Conservation (phyloP, 2,329 filamentous ascomycete genomes). For the Arthrobotrys conoides region DNA sequence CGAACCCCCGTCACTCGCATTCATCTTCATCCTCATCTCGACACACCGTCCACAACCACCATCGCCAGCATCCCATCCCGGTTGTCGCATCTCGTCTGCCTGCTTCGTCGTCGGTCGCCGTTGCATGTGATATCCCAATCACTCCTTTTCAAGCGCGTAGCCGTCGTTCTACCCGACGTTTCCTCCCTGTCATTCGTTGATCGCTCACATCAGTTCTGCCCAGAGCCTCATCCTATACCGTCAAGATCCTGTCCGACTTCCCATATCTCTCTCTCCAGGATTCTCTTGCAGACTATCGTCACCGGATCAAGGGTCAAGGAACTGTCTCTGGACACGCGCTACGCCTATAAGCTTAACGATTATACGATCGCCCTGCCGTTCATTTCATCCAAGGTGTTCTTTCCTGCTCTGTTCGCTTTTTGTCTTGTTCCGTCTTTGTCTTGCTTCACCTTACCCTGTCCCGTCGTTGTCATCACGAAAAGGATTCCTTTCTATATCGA, state of each 20-base stretch:
- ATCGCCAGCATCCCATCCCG: slow-evolving; percentile 15
- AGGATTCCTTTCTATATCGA: slow-evolving; percentile 8
- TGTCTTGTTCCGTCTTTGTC: slow-evolving; percentile 8
- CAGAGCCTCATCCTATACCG: slow-evolving; percentile 30
- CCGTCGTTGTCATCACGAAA: background rate
- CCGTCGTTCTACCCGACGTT: slow-evolving; percentile 57
- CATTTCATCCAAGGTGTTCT: slow-evolving; percentile 35
- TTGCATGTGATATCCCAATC: slow-evolving; percentile 43
- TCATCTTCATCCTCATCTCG: slow-evolving; percentile 34
- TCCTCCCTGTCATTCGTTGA: slow-evolving; percentile 60
- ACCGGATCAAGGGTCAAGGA: slow-evolving; percentile 46
- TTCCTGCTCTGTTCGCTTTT: background rate
- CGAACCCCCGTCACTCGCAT: slow-evolving; percentile 31
- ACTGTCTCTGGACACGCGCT: slow-evolving; percentile 50
- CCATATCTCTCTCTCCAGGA: background rate
- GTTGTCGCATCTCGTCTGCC: slow-evolving; percentile 21
- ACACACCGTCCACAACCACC: slow-evolving; percentile 26
- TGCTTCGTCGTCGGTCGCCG: slow-evolving; percentile 22
- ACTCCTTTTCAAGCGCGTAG: slow-evolving; percentile 60
- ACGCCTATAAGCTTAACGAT: slow-evolving; percentile 37
- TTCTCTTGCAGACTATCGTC: slow-evolving; percentile 12
- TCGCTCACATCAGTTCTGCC: slow-evolving; percentile 17
- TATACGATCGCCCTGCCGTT: slow-evolving; percentile 42
- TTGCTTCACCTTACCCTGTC: background rate
- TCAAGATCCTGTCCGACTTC: slow-evolving; percentile 10